These are phyloP conservation scores for Pluteus cervinus DNA, from an alignment of 768 basidiomycete genomes.

Conservation along the genomic window DNA sequence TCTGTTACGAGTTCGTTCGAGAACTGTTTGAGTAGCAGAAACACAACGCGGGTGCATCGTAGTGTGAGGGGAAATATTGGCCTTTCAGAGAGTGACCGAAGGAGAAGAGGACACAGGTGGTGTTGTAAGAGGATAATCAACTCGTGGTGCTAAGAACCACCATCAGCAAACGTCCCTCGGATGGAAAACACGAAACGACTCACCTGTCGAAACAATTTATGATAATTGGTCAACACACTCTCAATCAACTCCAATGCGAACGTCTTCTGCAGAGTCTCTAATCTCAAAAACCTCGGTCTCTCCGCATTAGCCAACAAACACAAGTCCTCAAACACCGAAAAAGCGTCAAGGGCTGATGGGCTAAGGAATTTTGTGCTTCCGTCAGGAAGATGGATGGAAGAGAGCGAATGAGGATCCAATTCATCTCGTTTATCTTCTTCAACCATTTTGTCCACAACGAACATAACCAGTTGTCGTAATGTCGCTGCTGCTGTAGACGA, in stretches of 20 bases:
- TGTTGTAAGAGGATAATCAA: conserved; percentile 82
- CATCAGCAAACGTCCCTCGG: not conserved
- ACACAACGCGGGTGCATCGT: conserved; percentile 89
- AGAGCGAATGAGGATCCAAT: conserved; percentile 28
- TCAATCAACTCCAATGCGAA: conserved; percentile 97
- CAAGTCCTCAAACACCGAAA: conserved; percentile 86
- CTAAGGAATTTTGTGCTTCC: conserved; percentile 58
- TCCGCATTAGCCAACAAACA: conserved; percentile 84
- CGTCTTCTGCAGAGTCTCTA: conserved; percentile 82
- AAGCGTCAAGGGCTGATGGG: conserved; percentile 80
- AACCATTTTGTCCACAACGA: conserved; percentile 92
- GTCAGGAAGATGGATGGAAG: conserved; percentile 58
- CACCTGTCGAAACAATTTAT: conserved; percentile 79
- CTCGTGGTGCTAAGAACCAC: conserved; percentile 59
- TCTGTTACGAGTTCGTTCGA: conserved; percentile 74
- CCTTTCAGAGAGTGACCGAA: conserved; percentile 78
- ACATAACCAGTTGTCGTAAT: conserved; percentile 93
- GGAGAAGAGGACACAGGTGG: conserved; percentile 84
- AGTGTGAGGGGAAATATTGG: conserved; percentile 84
- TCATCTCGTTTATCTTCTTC: conserved; percentile 53
- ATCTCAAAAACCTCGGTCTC: conserved; percentile 73
- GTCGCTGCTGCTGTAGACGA: conserved; percentile 97
- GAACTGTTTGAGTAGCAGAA: conserved; percentile 89
- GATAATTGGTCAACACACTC: conserved; percentile 91
- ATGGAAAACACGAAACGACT: conserved; percentile 8